Base-by-base conservation (phyloP, 768 basidiomycete genomes). In the Pluteus cervinus region DNA sequence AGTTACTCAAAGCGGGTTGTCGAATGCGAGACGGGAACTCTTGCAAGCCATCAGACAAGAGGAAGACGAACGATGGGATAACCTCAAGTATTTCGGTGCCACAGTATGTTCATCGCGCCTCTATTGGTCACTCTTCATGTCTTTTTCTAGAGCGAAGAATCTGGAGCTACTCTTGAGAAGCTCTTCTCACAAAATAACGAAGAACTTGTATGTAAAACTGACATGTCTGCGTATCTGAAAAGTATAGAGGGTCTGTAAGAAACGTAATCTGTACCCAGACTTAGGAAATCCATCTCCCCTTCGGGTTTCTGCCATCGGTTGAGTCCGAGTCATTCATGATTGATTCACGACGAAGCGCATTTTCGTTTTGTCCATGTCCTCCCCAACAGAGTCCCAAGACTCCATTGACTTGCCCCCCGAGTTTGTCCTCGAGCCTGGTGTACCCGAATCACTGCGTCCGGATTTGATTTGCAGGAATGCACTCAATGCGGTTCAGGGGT, bases 41-140 rank as follows among this genome's bases (percentile, higher is more conserved):
- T 56, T 91, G 16, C 68, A 73, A 33, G 64, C 71, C n/a, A 77
- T 88, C 25, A 73, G 84, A 20, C 62, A 63, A 3, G 87, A 90
- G 52, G 83, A 87, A 49, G 86, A 88, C 37, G 87, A 87, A 51
- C 60, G 58, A 36, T 91, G 87, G 87, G 62, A 79, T 48, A 65
- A 75, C 31, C 62, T 86, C 16, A 68, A 79, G 33, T 88, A 79
- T 54, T 77, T 65, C 49, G 79, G 78, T 46, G 68, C 67, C 25
- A 70, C 75, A 61, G 87, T 89, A 44, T 39, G 75, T 56, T 18
- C 37, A 23, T 17, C 21, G 37, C 22, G 5, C 34, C 10, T 26
- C 15, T 34, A 30, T 43, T 36, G 16, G 12, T 29, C 18, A 26
- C 16, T 21, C n/a, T 14, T 12, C 36, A 30, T 36, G 22, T 41